phyloP scores from a whole-genome alignment of 805 yeast species.

The Yarrowia sp. region DNA sequence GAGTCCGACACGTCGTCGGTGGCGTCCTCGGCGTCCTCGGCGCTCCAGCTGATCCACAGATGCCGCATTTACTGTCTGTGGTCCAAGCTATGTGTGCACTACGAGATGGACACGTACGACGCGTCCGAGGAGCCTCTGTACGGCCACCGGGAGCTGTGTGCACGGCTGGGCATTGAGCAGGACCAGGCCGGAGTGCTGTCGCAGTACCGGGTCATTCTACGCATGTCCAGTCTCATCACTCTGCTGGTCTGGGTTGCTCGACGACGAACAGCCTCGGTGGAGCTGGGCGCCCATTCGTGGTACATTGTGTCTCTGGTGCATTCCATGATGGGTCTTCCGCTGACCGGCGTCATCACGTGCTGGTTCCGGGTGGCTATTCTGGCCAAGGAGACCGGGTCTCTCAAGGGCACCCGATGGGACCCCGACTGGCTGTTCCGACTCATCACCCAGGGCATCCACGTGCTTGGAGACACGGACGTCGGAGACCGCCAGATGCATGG shows the following conservation, averaged over 20 bases:
- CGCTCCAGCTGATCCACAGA: slow-evolving; percentile 33
- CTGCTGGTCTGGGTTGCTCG: slow-evolving; percentile 27
- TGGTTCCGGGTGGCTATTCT: slow-evolving; percentile 36
- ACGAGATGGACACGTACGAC: slow-evolving; percentile 38
- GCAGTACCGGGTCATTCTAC: slow-evolving; percentile 27
- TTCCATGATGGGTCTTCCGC: slow-evolving; percentile 32
- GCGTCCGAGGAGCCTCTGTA: slow-evolving; percentile 33
- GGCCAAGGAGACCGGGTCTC: slow-evolving; percentile 18
- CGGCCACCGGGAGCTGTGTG: slow-evolving; percentile 19
- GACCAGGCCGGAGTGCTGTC: slow-evolving; percentile 29
- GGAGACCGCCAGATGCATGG: slow-evolving; percentile 24
- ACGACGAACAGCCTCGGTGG: slow-evolving; percentile 10
- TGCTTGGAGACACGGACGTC: slow-evolving; percentile 16
- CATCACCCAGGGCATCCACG: slow-evolving; percentile 31
- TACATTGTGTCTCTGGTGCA: slow-evolving; percentile 20
- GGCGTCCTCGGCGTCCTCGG: slow-evolving; percentile 18
- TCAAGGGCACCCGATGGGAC: slow-evolving; percentile 23
- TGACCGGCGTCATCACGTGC: slow-evolving; percentile 29
- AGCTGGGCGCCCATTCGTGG: slow-evolving; percentile 29
- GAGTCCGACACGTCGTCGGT: slow-evolving; percentile 24
- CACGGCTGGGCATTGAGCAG: slow-evolving; percentile 22
- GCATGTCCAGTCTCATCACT: slow-evolving; percentile 32
- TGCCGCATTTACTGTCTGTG: slow-evolving; percentile 30
- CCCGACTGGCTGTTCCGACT: slow-evolving; percentile 34
- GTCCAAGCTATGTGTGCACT: slow-evolving; percentile 27